Conservation (phyloP, 768 basidiomycete genomes). For the Rhizopogon roseolus region DNA sequence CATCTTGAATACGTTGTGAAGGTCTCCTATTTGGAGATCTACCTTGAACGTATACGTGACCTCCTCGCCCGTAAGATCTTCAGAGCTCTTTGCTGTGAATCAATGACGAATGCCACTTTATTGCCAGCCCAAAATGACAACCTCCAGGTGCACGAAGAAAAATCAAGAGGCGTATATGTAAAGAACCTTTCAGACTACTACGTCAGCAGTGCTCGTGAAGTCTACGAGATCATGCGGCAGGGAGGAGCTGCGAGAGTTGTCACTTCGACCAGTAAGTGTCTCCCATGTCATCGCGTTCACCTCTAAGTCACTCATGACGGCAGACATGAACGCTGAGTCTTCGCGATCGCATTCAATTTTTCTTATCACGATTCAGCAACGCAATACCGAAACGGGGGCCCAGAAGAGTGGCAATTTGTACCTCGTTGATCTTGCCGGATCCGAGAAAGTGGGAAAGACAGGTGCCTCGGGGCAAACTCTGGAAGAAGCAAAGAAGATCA, state of each 20-base stretch:
- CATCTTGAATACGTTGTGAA: slow-evolving; percentile 98
- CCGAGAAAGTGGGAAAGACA: slow-evolving; percentile 99
- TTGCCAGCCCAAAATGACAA: slow-evolving; percentile 90
- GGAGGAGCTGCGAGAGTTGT: slow-evolving; percentile 89
- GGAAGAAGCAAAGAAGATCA: slow-evolving; percentile 99
- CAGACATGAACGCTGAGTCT: slow-evolving; percentile 99
- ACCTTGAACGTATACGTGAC: slow-evolving; percentile 94
- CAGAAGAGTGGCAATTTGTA: slow-evolving; percentile 97
- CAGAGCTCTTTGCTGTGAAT: neutral
- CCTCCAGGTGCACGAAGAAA: slow-evolving; percentile 97
- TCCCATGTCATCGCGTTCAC: slow-evolving; percentile 2
- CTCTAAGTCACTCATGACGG: neutral
- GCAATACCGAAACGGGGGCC: slow-evolving; percentile 93
- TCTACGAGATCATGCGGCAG: slow-evolving; percentile 98
- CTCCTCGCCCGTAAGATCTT: slow-evolving; percentile 81
- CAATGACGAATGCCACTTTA: neutral
- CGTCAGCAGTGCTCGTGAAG: slow-evolving; percentile 91
- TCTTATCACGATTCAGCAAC: slow-evolving; percentile 93
- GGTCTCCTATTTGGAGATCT: slow-evolving; percentile 99
- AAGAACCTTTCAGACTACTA: slow-evolving; percentile 98
- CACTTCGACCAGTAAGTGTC: slow-evolving; percentile 81
- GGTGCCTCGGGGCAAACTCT: slow-evolving; percentile 98
- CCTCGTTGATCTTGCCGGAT: slow-evolving; percentile 96
- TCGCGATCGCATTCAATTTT: slow-evolving; percentile 99
- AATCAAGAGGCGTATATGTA: slow-evolving; percentile 95